These are phyloP conservation scores for Verticillium tricorpus DNA, from an alignment of 2,329 filamentous ascomycete genomes.

Conservation along the genomic window DNA sequence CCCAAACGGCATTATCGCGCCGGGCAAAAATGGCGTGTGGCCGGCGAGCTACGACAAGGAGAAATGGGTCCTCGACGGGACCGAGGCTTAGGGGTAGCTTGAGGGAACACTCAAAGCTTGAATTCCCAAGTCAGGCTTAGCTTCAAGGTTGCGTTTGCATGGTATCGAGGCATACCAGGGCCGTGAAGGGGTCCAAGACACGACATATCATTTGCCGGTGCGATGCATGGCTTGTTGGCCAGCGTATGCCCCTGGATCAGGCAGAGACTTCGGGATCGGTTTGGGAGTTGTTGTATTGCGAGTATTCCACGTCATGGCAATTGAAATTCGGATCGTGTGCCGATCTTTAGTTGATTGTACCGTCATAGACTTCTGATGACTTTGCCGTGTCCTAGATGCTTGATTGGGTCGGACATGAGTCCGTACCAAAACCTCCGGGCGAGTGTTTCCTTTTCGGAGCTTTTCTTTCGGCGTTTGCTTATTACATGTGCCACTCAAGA, in stretches of 20 bases:
- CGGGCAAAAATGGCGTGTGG: conserved; percentile 28
- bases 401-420: background rate
- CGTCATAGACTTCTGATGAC: background rate
- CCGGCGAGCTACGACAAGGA: conserved; percentile 19
- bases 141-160: too few relatives aligned
- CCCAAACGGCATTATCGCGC: conserved; percentile 28
- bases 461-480: background rate
- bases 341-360: background rate
- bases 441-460: too few relatives aligned
- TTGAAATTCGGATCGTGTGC: background rate
- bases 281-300: background rate
- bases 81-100: background rate
- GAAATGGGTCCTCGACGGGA: conserved; percentile 11
- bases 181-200: too few relatives aligned
- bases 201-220: too few relatives aligned
- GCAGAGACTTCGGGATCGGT: background rate
- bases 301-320: background rate
- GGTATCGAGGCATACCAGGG: too few relatives aligned
- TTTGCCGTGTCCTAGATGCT: background rate
- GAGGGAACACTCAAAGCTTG: too few relatives aligned
- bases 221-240: too few relatives aligned
- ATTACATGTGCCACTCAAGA: background rate
- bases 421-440: background rate
- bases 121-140: too few relatives aligned
- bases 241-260: background rate